Percentiles rank a stretch among this genome's conserved stretches.
Evolutionary conservation across 768 basidiomycete genomes (phyloP).

Genomic region (Artomyces pyxidatus): DNA sequence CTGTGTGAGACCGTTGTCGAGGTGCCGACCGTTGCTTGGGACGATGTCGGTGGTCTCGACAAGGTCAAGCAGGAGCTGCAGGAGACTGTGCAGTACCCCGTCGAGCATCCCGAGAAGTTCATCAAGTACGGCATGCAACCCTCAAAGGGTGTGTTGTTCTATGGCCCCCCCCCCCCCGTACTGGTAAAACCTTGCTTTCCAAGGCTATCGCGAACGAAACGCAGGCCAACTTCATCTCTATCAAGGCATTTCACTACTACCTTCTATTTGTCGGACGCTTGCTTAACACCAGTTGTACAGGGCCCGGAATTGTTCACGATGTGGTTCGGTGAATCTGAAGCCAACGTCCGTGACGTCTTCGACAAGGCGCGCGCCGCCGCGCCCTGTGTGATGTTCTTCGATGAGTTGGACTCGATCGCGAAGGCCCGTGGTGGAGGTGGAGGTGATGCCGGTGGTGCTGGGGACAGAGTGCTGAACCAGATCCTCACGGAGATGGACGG

Average conservation of each 20-base stretch:
- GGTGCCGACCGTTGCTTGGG: conserved; percentile 97
- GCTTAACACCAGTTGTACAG: conserved; percentile 27
- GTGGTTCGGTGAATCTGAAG: conserved; percentile 99
- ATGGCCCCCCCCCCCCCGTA: conserved; percentile 99
- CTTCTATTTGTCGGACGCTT: neutral
- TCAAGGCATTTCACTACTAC: conserved; percentile 56
- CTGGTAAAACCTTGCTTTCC: conserved; percentile 97
- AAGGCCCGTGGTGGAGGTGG: conserved; percentile 84
- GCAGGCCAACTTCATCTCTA: conserved; percentile 98
- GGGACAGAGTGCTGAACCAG: conserved; percentile 96
- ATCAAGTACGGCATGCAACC: conserved; percentile 99
- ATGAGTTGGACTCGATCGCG: conserved; percentile 98
- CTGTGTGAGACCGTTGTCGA: conserved; percentile 99
- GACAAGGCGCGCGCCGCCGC: conserved; percentile 99
- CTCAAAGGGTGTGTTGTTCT: conserved; percentile 98
- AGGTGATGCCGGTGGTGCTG: conserved; percentile 93
- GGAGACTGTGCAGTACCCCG: conserved; percentile 99
- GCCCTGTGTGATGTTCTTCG: conserved; percentile 99
- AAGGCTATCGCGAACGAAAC: conserved; percentile 99
- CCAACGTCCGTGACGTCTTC: conserved; percentile 98
- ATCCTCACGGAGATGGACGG: conserved; percentile 98
- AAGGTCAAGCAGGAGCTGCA: conserved; percentile 99
- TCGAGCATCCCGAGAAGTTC: conserved; percentile 99
- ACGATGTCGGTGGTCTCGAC: conserved; percentile 98
- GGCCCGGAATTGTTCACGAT: conserved; percentile 97